These are phyloP conservation scores for Pseudogymnoascus sp. DNA, from an alignment of 2,329 filamentous ascomycete genomes.

Conservation along the genomic window DNA sequence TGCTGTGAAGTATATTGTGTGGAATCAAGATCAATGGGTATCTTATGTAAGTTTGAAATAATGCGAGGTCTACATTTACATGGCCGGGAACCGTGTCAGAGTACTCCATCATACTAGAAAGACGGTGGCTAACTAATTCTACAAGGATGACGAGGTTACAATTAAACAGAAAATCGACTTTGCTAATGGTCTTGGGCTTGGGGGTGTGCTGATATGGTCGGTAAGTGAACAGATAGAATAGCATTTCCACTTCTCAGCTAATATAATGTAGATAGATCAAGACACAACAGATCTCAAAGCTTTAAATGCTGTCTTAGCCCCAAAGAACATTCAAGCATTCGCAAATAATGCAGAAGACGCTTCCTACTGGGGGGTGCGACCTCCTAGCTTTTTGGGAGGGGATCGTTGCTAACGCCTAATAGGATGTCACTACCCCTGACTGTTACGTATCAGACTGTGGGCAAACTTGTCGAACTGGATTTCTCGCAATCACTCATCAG, in stretches of 20 bases:
- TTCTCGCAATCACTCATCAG: constrained; percentile 20
- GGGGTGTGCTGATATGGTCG: neutral
- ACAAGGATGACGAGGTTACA: constrained; percentile 24
- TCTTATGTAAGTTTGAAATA: constrained; percentile 13
- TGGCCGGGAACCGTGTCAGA: neutral
- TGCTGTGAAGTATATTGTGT: constrained; percentile 31
- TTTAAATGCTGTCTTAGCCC: neutral
- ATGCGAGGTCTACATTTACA: neutral
- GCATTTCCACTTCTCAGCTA: neutral
- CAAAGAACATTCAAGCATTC: neutral
- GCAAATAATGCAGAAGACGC: neutral
- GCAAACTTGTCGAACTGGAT: constrained; percentile 21
- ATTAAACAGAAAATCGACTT: constrained; percentile 22
- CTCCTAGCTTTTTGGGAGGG: neutral
- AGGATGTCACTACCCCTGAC: constrained; percentile 9
- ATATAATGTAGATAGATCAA: constrained; percentile 1
- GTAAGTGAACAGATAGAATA: neutral
- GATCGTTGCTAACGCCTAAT: neutral
- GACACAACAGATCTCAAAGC: neutral
- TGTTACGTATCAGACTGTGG: constrained; percentile 24
- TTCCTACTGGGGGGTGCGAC: neutral
- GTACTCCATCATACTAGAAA: neutral
- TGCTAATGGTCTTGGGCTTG: constrained; percentile 22
- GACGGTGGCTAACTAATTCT: constrained; percentile 23
- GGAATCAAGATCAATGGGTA: constrained; percentile 35